Conservation (phyloP, 2,329 filamentous ascomycete genomes). For the Albifimbria verrucaria region DNA sequence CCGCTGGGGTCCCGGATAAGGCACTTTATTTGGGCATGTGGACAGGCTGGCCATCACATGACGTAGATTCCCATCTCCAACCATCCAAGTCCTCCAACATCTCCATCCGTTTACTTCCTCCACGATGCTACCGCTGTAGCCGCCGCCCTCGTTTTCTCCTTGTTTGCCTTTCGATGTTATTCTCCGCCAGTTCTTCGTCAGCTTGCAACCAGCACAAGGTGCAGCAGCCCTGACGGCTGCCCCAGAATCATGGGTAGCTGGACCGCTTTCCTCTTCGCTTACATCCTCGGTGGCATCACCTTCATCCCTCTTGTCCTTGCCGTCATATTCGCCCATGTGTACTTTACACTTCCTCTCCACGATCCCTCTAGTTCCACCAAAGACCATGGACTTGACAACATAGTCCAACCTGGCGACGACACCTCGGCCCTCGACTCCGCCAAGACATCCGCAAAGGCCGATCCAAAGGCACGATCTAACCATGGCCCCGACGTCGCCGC, state of each 20-base stretch:
- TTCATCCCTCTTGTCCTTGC: conserved; percentile 72
- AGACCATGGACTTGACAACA: conserved; percentile 29
- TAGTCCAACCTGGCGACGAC: conserved; percentile 63
- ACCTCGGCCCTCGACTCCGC: conserved; percentile 59
- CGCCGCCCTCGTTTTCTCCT: not conserved
- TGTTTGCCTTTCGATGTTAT: not conserved
- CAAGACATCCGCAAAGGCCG: conserved; percentile 56
- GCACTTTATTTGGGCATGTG: not conserved
- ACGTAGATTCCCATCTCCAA: too few species aligned
- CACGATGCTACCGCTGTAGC: too few species aligned
- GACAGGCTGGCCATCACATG: conserved; percentile 2
- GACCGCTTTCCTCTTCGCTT: conserved; percentile 65
- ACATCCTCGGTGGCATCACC: conserved; percentile 83
- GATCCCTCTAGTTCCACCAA: conserved; percentile 31
- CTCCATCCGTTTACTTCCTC: too few species aligned
- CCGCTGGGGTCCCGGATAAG: too few species aligned
- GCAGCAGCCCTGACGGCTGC: conserved; percentile 2
- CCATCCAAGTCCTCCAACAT: too few species aligned
- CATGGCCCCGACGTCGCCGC: conserved; percentile 76
- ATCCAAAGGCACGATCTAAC: conserved; percentile 51
- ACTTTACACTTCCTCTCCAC: conserved; percentile 62
- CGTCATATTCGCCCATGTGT: conserved; percentile 61
- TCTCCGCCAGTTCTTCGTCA: not conserved
- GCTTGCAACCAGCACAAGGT: not conserved
- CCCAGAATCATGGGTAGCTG: conserved; percentile 45